Base-by-base conservation (phyloP, 176 grass and related monocot species). In the Carex parvula region DNA sequence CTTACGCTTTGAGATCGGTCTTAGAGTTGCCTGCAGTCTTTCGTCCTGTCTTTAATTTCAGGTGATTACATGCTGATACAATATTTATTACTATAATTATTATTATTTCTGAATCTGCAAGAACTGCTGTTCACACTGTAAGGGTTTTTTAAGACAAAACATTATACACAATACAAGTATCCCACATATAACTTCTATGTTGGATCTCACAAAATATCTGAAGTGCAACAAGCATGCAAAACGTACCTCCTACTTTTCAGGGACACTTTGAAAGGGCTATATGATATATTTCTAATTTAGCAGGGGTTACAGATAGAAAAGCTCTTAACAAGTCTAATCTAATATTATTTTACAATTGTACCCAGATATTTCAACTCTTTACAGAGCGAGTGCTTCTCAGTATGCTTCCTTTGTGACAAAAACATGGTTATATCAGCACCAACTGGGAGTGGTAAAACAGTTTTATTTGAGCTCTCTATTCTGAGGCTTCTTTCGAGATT, bases 341-440 rank as follows among this genome's bases (percentile, higher is more conserved):
- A 60, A 80, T 81, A 13, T 58, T 20, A 56, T 42, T 72, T 81
- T 81, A 61, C 64, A 70, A 79, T 62, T 81, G 57, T 72, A 60
- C 84, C 42, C 88, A 98, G 95, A 85, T 98, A 93, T 80, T 98
- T 98, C 84, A 98, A 98, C 82, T 98, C 95, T 73, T 81, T 94
- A 90, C 95, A 98, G 79, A 93, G 95, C 58, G 95, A 98, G 75
- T 98, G 95, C 70, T 94, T 93, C 83, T 76, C 88, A 30, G 84
- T 79, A 24, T 94, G 95, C 61, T 98, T 91, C 70, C 83, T 89
- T 81, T 93, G 92, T 29, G 92, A 98, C 74, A 85, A 89, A 81
- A 98, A 91, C 88, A 98, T 98, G 91, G 92, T 98, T 63, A 91
- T 98, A 85, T 98, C 95, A 9, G 95, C 95, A 15, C 95, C 95